Percentiles rank a stretch among this genome's conserved stretches.
Conservation (phyloP, 1,284 basidiomycete species). For the Sporisorium scitamineum region DNA sequence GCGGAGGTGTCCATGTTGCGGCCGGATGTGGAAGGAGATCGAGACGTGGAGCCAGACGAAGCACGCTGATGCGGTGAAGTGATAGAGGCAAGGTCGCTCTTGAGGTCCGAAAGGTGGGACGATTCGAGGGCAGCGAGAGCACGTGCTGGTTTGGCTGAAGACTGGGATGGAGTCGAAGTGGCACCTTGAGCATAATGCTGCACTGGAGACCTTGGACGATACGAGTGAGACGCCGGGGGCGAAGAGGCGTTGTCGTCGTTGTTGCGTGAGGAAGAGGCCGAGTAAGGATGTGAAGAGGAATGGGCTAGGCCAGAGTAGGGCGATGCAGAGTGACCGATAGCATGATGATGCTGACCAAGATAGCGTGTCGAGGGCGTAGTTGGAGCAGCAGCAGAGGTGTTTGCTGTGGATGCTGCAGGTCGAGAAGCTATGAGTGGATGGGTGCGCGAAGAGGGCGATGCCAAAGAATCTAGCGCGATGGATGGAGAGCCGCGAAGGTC, state of each 20-base stretch:
- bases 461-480: not conserved
- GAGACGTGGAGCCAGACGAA: constrained; percentile 15
- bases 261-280: constrained; percentile 9
- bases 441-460: constrained; percentile 19
- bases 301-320: constrained; percentile 23
- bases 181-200: constrained; percentile 10
- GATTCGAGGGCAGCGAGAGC: constrained; percentile 8
- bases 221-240: constrained; percentile 13
- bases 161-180: constrained; percentile 5
- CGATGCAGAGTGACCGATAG: constrained; percentile 3
- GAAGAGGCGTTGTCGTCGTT: constrained; percentile 8
- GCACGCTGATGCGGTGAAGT: constrained; percentile 28
- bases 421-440: constrained; percentile 17
- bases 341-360: constrained; percentile 30
- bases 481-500: constrained; percentile 41
- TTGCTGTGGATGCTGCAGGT: constrained; percentile 12
- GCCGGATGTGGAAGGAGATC: constrained; percentile 5
- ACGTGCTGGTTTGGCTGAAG: constrained; percentile 15
- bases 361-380: constrained; percentile 10
- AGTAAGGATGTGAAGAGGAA: constrained; percentile 18
- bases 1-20: constrained; percentile 7
- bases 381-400: not conserved
- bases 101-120: constrained; percentile 20
- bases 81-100: constrained; percentile 29
- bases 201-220: constrained; percentile 22